Conservation (phyloP, 1,284 basidiomycete genomes). For the Meira miltonrushii region DNA sequence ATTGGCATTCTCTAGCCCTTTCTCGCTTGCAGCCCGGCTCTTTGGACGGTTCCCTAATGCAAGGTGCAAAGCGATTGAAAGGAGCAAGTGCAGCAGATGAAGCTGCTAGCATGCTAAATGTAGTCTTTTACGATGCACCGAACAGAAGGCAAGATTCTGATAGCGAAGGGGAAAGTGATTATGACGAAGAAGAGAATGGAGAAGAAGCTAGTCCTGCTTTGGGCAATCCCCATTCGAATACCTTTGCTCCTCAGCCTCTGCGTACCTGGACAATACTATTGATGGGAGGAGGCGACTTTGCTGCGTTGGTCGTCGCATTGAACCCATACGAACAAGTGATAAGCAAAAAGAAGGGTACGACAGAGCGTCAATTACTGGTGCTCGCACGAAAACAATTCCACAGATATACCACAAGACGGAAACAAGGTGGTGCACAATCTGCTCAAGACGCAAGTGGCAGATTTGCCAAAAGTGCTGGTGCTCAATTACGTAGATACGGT, state of each 20-base stretch:
- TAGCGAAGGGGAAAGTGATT: slow-evolving; percentile 10
- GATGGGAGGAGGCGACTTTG: slow-evolving; percentile 96
- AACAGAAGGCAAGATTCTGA: slow-evolving; percentile 19
- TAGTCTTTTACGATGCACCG: slow-evolving; percentile 28
- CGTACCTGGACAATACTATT: slow-evolving; percentile 89
- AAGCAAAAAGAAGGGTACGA: slow-evolving; percentile 16
- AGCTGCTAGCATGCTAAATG: slow-evolving; percentile 26
- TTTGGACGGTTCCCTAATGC: slow-evolving; percentile 9
- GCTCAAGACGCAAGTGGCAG: slow-evolving; percentile 82
- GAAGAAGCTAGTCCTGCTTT: slow-evolving; percentile 12
- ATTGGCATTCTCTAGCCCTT: slow-evolving; percentile 1
- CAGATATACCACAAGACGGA: slow-evolving; percentile 93
- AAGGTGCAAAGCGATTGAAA: slow-evolving; percentile 35
- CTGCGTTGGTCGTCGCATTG: slow-evolving; percentile 72
- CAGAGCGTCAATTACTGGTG: slow-evolving; percentile 59
- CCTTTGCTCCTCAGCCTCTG: slow-evolving; percentile 19
- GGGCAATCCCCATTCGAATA: background rate
- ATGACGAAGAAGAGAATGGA: slow-evolving; percentile 15
- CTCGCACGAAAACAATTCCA: slow-evolving; percentile 94
- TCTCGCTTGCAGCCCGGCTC: slow-evolving; percentile 5
- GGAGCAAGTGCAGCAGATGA: slow-evolving; percentile 40
- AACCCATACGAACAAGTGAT: slow-evolving; percentile 43
- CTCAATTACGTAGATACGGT: slow-evolving; percentile 86
- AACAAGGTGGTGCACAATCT: slow-evolving; percentile 93
- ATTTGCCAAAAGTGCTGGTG: slow-evolving; percentile 91